Base-by-base conservation (phyloP, 345 rosid genomes). In the Aurinia saxatilis region DNA sequence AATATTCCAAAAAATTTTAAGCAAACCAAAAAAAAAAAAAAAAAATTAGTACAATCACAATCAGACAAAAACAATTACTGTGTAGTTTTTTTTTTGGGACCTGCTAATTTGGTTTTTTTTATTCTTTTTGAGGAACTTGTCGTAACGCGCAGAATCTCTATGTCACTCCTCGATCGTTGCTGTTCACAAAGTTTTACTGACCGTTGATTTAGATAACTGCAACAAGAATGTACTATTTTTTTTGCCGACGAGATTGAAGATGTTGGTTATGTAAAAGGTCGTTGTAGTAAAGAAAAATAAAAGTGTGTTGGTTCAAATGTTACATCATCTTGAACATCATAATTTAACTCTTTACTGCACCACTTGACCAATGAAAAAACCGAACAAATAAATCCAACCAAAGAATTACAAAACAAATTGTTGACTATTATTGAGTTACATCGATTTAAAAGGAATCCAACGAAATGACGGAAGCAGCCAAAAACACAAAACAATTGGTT, bases 371-470 rank as follows among this genome's bases (percentile, higher is more conserved):
- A n/a, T n/a, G n/a, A n/a, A n/a, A n/a, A n/a, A n/a, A n/a, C n/a
- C n/a, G n/a, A n/a, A n/a, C n/a, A n/a, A n/a, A n/a, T n/a, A n/a
- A n/a, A n/a, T n/a, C n/a, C n/a, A n/a, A n/a, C n/a, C n/a, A n/a
- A n/a, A n/a, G n/a, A n/a, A n/a, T n/a, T n/a, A n/a, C n/a, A n/a
- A n/a, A n/a, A n/a, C n/a, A n/a, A n/a, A n/a, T n/a, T n/a, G n/a
- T n/a, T n/a, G n/a, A n/a, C n/a, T n/a, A n/a, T n/a, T n/a, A n/a
- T n/a, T n/a, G n/a, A n/a, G n/a, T n/a, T n/a, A n/a, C n/a, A n/a
- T n/a, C n/a, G 50, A 54, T 30, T 70, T 9, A 35, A 62, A 54
- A 6, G 63, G 74, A 62, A 70, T 62, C 73, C 73, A 69, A 69
- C 61, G 73, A 61, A 47, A 27, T 69, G 56, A 69, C 25, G 42